These are phyloP conservation scores for Plasmodium ovale DNA, from an alignment of 169 alveolate species.

Conservation along the genomic window DNA sequence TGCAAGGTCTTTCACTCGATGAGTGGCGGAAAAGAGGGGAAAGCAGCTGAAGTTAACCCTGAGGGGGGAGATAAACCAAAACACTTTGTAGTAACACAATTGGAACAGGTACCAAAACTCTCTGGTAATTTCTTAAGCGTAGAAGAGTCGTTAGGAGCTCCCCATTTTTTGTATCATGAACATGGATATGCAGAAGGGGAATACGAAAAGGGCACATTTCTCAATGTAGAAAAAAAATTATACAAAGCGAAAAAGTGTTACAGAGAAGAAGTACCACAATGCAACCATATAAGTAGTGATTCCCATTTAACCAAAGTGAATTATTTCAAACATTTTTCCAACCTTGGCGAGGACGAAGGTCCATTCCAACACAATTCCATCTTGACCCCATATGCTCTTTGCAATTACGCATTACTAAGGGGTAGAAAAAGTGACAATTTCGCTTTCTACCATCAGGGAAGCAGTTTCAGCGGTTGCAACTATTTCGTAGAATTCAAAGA, in stretches of 20 bases:
- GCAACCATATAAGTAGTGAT: not conserved
- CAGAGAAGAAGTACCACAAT: not conserved
- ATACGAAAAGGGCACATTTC: not conserved
- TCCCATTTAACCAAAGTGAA: constrained; percentile 5
- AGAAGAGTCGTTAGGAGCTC: too few relatives aligned
- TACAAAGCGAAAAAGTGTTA: not conserved
- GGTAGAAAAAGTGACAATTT: not conserved
- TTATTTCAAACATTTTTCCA: constrained; percentile 14
- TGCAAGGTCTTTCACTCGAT: constrained; percentile 45
- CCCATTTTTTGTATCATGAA: too few relatives aligned
- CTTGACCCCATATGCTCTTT: constrained; percentile 23
- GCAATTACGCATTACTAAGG: constrained; percentile 20
- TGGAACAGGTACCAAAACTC: too few relatives aligned
- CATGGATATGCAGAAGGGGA: too few relatives aligned
- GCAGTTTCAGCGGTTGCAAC: too few relatives aligned
- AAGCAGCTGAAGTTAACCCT: not conserved
- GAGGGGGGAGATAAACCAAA: not conserved
- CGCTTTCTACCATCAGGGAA: not conserved
- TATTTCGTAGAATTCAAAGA: too few relatives aligned
- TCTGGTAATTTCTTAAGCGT: too few relatives aligned
- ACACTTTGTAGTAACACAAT: not conserved
- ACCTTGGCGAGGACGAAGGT: not conserved
- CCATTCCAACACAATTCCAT: not conserved
- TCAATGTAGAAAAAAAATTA: not conserved
- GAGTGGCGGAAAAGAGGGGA: too few relatives aligned